These are phyloP conservation scores for Remersonia thermophila DNA, from an alignment of 2,329 filamentous ascomycete species.

Conservation along the genomic window DNA sequence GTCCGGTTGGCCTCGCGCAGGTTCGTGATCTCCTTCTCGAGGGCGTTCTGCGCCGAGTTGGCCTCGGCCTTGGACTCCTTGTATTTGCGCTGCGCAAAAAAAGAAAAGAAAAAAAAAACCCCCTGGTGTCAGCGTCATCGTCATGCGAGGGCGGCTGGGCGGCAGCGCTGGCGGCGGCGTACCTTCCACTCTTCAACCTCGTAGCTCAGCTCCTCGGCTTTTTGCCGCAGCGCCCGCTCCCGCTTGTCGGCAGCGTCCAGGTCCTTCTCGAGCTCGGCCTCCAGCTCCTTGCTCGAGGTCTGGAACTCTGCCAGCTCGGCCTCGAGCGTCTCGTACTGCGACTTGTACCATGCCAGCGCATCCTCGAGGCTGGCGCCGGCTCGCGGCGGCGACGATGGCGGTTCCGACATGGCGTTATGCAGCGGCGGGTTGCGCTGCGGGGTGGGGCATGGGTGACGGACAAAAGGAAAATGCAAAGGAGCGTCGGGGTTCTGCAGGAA, in stretches of 20 bases:
- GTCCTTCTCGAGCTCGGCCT: conserved; percentile 90
- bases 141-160: conserved; percentile 1
- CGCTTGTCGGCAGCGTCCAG: conserved; percentile 91
- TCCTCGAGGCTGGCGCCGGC: conserved; percentile 50
- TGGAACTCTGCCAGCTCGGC: conserved; percentile 88
- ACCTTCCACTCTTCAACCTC: conserved; percentile 98
- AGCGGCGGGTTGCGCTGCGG: conserved; percentile 6
- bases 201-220: conserved; percentile 70
- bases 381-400: conserved; percentile 49
- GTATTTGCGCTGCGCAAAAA: conserved; percentile 68
- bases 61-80: conserved; percentile 88
- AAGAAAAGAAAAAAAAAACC: too few species aligned
- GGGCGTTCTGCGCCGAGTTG: conserved; percentile 65
- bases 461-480: conserved; percentile 2
- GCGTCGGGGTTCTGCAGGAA: conserved; percentile 5
- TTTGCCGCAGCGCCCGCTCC: conserved; percentile 74
- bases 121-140: too few species aligned
- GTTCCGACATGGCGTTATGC: conserved; percentile 38
- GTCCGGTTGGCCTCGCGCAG: conserved; percentile 75
- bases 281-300: conserved; percentile 82
- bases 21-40: conserved; percentile 93
- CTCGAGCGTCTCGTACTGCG: conserved; percentile 87
- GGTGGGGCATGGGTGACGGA: conserved; percentile 12
- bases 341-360: conserved; percentile 86
- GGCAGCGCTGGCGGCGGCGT: background rate